phyloP scores from a whole-genome alignment of 208 protist species.

The Crithidia bombi region DNA sequence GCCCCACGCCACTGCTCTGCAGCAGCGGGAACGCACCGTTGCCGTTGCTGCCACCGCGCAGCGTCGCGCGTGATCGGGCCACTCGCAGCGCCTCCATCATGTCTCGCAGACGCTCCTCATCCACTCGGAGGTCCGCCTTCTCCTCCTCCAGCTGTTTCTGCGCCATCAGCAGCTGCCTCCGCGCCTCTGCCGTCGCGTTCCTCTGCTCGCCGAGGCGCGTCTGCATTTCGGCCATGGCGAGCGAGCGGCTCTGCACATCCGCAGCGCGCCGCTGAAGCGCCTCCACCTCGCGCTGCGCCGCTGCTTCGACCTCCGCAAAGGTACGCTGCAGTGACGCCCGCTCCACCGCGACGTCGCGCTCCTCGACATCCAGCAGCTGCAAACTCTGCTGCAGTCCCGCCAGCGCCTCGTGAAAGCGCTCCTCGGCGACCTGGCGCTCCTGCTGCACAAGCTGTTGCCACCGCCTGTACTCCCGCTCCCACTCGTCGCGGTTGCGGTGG shows the following conservation, averaged over 20 bases:
- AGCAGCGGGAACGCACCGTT: not conserved
- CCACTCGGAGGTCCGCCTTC: conserved; percentile 47
- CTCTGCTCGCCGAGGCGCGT: conserved; percentile 39
- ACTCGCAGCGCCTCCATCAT: conserved; percentile 53
- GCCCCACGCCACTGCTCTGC: not conserved
- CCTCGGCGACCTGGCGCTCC: conserved; percentile 57
- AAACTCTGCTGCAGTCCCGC: conserved; percentile 45
- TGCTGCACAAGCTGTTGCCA: conserved; percentile 72
- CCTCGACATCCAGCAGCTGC: conserved; percentile 52
- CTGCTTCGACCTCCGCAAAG: conserved; percentile 37
- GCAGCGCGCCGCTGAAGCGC: conserved; percentile 44
- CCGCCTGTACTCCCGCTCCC: conserved; percentile 75
- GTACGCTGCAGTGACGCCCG: conserved; percentile 36
- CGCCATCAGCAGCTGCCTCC: conserved; percentile 36
- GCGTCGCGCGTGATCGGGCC: conserved; percentile 36
- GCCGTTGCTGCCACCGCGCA: not conserved
- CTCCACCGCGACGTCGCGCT: conserved; percentile 51
- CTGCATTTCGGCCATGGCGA: conserved; percentile 33
- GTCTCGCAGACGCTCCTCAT: conserved; percentile 51
- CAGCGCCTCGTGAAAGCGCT: conserved; percentile 57
- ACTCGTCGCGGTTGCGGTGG: conserved; percentile 47
- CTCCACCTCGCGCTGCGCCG: conserved; percentile 43
- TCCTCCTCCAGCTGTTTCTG: conserved; percentile 55
- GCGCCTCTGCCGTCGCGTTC: conserved; percentile 36
- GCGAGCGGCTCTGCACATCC: conserved; percentile 52